Evolutionary conservation across 1,139 yeast species (phyloP), one percentile per base, ranked within the genome.

Genomic region (Hyphopichia buzzinii): DNA sequence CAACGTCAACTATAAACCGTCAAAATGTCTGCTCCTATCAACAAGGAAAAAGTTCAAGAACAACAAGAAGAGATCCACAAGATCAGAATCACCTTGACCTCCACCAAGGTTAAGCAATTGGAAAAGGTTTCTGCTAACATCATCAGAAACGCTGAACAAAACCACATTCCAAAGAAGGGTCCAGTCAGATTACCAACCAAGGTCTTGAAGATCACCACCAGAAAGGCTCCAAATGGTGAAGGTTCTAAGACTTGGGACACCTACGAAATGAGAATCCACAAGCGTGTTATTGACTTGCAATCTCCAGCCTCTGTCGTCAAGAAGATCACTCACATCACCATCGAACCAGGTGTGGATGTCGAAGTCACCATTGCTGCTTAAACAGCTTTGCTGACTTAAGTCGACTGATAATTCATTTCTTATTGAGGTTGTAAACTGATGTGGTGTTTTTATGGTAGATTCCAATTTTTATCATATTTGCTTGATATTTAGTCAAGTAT

Each of bases 151-250:
- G 97, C 97, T 72, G 78, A 77, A 70, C 79, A 77, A 71, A 74
- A 80, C 74, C 73, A 84, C 64, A 79, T 88, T 64, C 81, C 79
- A 72, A 86, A 84, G 81, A 87, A 88, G 81, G 99, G 99, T 65
- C 98, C 98, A 59, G 96, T 94, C 67, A 88, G 98, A 85, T 77
- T 94, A 79, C 99, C 99, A 79, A 94, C 98, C 77, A 94, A 90
- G 85, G 95, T 86, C 60, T 86, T 94, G 69, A 89, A 86, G 77
- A 82, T 94, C 79, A 82, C 96, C 79, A 92, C 99, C 86, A 90
- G 99, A 87, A 94, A 94, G 89, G 84, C 98, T 68, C 99, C 99
- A 66, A 94, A 94, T 75, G 99, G 99, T 90, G 97, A 94, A 81
- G 99, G 99, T 90, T 92, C 98, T 63, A 92, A 94, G 90, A 94